Conservation (phyloP, 2,329 filamentous ascomycete species). For the Dactylellina cionopaga region DNA sequence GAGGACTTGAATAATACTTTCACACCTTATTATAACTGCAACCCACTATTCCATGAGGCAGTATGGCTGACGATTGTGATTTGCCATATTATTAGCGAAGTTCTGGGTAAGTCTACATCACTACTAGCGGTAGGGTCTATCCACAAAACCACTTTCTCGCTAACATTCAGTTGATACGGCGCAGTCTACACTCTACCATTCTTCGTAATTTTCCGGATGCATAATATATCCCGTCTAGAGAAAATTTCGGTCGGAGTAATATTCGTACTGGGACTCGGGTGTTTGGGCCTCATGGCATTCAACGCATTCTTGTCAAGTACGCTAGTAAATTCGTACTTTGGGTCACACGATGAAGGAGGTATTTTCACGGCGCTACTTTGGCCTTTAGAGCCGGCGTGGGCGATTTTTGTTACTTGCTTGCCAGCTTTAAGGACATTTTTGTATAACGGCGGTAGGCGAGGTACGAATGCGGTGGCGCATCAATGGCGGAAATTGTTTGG, state of each 20-base stretch:
- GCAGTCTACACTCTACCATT: slow-evolving; percentile 1
- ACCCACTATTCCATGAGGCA: background rate
- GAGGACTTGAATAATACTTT: background rate
- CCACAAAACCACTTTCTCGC: too few relatives aligned
- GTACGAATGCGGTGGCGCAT: too few relatives aligned
- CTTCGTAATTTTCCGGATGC: slow-evolving; percentile 1
- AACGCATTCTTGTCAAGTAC: background rate
- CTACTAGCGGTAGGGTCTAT: too few relatives aligned
- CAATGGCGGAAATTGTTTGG: too few relatives aligned
- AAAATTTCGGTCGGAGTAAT: background rate
- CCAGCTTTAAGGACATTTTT: slow-evolving; percentile 15
- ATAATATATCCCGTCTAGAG: background rate
- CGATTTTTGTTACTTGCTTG: slow-evolving; percentile 11
- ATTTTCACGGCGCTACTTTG: background rate
- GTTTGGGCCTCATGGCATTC: slow-evolving; percentile 10
- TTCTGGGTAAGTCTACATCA: background rate
- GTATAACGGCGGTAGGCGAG: too few relatives aligned
- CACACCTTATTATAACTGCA: background rate
- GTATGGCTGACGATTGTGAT: background rate
- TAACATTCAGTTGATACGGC: too few relatives aligned
- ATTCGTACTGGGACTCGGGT: background rate
- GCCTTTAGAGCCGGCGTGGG: slow-evolving; percentile 16
- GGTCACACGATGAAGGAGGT: background rate
- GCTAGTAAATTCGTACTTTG: too few relatives aligned
- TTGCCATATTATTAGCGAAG: background rate